These are phyloP conservation scores for Plasmodium gaboni DNA, from an alignment of 169 alveolate genomes.

Conservation along the genomic window DNA sequence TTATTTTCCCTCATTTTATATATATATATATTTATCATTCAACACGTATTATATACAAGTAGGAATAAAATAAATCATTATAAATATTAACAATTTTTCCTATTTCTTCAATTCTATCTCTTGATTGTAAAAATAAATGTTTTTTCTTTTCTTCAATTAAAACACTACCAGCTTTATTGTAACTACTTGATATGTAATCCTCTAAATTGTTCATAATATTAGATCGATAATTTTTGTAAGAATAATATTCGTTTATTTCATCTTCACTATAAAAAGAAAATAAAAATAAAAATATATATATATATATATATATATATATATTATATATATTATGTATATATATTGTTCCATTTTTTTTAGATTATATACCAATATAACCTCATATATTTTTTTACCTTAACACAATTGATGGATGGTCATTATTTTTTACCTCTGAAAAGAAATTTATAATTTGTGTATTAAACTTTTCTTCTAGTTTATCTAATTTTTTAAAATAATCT, in stretches of 20 bases:
- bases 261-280: slow-evolving; percentile 33
- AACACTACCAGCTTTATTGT: slow-evolving; percentile 29
- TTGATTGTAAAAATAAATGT: slow-evolving; percentile 41
- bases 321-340: not conserved
- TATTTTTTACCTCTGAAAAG: slow-evolving; percentile 64
- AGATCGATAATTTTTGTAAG: slow-evolving; percentile 44
- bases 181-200: slow-evolving; percentile 55
- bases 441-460: slow-evolving; percentile 50
- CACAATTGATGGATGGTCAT: slow-evolving; percentile 41
- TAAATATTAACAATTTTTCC: slow-evolving; percentile 42
- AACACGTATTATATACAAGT: slow-evolving; percentile 22
- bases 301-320: not conserved
- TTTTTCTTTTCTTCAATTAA: slow-evolving; percentile 72
- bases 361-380: too few relatives aligned
- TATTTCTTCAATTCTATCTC: slow-evolving; percentile 55
- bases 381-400: slow-evolving; percentile 17
- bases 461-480: slow-evolving; percentile 47
- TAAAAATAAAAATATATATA: not conserved
- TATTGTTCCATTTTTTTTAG: not conserved
- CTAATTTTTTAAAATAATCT: slow-evolving; percentile 47
- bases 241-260: slow-evolving; percentile 66
- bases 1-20: not conserved
- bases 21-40: not conserved
- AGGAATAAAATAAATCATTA: slow-evolving; percentile 58
- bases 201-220: slow-evolving; percentile 56